A percentile compares a stretch with the other conserved stretches of the same genome.
Evolutionary conservation across 306 rosid species (phyloP).

Genomic region (Castanea mollissima): DNA sequence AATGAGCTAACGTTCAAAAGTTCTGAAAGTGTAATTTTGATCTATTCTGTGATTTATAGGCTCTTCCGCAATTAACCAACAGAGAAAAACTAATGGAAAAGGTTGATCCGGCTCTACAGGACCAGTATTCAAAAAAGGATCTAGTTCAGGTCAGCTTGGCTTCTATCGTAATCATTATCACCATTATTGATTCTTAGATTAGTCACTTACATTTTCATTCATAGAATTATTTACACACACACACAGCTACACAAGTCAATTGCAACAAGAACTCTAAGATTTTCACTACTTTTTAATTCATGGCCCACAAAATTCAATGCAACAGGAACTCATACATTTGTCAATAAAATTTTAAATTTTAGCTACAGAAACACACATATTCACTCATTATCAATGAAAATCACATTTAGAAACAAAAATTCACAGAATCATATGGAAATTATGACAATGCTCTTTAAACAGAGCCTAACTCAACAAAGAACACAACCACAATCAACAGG

Average conservation of each 20-base stretch:
- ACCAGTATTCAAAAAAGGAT: conserved; percentile 20
- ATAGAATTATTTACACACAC: not conserved
- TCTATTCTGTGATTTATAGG: conserved; percentile 48
- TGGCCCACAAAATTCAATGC: not conserved
- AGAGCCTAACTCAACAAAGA: no score
- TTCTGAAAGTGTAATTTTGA: not conserved
- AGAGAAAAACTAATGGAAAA: conserved; percentile 79
- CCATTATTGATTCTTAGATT: not conserved
- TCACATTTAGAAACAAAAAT: no score
- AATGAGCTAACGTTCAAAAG: not conserved
- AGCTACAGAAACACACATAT: not conserved
- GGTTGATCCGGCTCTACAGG: conserved; percentile 82
- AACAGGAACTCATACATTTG: not conserved
- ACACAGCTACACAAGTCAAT: not conserved
- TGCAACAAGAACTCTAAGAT: not conserved
- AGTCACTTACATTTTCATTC: not conserved
- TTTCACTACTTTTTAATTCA: not conserved
- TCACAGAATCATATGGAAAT: no score
- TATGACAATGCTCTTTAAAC: no score
- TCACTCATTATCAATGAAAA: no score
- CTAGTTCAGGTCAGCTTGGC: no score
- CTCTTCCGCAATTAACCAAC: conserved; percentile 86
- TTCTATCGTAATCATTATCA: no score
- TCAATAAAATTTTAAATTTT: not conserved
- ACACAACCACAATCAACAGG: no score